A percentile compares a stretch with the other conserved stretches of the same genome.
Evolutionary conservation across 768 basidiomycete genomes (phyloP).

Genomic region (Tricholoma terreum): DNA sequence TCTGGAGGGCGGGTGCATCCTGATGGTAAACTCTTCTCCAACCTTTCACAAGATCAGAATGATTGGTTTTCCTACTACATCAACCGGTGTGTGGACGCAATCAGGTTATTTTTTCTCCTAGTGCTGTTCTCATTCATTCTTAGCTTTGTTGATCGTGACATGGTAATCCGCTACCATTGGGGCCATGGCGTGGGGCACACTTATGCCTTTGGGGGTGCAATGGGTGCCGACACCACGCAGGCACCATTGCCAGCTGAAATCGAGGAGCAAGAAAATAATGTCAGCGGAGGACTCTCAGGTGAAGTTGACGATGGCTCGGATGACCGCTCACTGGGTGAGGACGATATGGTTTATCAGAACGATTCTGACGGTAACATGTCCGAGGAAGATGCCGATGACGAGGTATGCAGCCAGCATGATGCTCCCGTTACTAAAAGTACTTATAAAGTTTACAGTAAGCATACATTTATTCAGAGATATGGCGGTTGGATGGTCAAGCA

Average conservation of each 20-base stretch:
- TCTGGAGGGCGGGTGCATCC: neutral
- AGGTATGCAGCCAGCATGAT: no score
- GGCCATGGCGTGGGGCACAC: neutral
- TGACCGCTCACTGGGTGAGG: neutral
- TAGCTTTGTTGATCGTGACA: constrained; percentile 20
- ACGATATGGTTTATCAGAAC: no score
- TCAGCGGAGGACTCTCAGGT: neutral
- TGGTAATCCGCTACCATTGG: no score
- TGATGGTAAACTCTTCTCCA: neutral
- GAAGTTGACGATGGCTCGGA: neutral
- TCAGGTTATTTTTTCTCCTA: neutral
- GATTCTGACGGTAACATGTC: no score
- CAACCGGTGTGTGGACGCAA: neutral
- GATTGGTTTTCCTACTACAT: no score
- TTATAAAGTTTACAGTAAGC: no score
- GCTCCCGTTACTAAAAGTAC: no score
- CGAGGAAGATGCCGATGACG: no score
- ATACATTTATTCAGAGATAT: no score
- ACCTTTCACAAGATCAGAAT: neutral
- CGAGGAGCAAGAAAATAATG: neutral
- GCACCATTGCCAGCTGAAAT: neutral
- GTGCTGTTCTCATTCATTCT: neutral
- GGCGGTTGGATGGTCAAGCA: no score
- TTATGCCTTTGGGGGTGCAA: neutral
- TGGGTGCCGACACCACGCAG: no score